Base-by-base conservation (phyloP, 2,329 filamentous ascomycete species). In the Pezicula carpinea region DNA sequence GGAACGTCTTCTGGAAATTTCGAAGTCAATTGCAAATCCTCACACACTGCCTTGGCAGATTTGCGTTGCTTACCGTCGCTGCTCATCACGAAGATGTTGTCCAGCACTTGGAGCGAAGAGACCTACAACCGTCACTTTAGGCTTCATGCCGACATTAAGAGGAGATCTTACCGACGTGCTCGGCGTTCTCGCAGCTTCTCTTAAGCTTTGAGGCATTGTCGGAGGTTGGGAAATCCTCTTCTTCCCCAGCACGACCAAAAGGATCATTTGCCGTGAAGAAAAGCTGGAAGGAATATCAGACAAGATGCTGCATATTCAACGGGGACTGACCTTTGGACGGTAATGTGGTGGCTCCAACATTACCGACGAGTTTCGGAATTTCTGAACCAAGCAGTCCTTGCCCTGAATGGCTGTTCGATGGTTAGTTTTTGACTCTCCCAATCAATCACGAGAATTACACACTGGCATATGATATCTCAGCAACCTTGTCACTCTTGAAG, bases 401-500 rank as follows among this genome's bases (percentile, higher is more conserved):
- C 93, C 93, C 71, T 99, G 93, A 50, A 96, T 92, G 11, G 91
- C 87, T 90, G 48, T 35, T 41, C 17, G 11, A 8, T 47, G 44
- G 43, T 71, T 46, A 70, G 61, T 40, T 53, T 45, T 35, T n/a
- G 34, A 32, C 14, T 10, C 18, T 22, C 26, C 26, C 42, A 26
- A 34, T 10, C n/a, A 41, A 36, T 21, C 6, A 32, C 23, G 41
- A 41, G 13, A 32, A 15, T 26, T 6, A 74, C 85, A 70, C 67
- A 90, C 87, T 96, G n/a, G 93, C 93, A 66, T 97, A 99, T 0
- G 91, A 96, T 38, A 97, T 82, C 65, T 95, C 89, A 1, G 89
- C 88, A 41, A 89, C 76, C 66, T 96, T 96, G 68, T 89, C 82
- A 32, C 85, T 89, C 60, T 85, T 85, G 70, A 87, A 91, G 54